Conservation (phyloP, 306 rosid genomes). For the Medicago truncatula region DNA sequence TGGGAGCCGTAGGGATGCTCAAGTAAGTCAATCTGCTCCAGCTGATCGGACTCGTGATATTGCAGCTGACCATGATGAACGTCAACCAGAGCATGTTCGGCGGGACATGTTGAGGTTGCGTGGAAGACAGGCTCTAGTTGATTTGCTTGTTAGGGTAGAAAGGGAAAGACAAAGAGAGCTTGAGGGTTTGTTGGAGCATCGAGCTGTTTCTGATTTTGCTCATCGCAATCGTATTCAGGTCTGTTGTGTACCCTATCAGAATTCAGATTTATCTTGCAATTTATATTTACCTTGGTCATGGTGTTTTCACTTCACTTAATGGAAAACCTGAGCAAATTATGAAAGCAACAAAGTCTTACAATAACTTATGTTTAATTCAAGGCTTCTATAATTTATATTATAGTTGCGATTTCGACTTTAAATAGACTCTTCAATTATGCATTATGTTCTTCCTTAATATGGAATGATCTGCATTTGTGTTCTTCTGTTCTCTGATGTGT, state of each 20-base stretch:
- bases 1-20: conserved; percentile 79
- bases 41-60: conserved; percentile 60
- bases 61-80: conserved; percentile 73
- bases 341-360: conserved; percentile 7
- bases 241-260: conserved; percentile 48
- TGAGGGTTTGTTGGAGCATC: conserved; percentile 90
- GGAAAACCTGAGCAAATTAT: conserved; percentile 12
- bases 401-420: not conserved
- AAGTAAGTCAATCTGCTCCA: conserved; percentile 60
- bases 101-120: conserved; percentile 90
- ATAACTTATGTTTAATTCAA: conserved; percentile 34
- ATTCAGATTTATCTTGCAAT: conserved; percentile 31
- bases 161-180: conserved; percentile 97
- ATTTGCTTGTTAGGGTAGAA: conserved; percentile 90
- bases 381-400: conserved; percentile 5
- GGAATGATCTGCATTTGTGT: conserved; percentile 19
- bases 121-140: conserved; percentile 95
- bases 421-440: conserved; percentile 6
- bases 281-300: conserved; percentile 34
- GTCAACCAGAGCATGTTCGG: conserved; percentile 89
- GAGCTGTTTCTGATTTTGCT: conserved; percentile 99
- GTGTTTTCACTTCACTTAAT: conserved; percentile 8
- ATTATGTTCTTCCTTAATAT: conserved; percentile 25
- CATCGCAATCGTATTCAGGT: conserved; percentile 99
- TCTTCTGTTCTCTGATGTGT: conserved; percentile 28